Conservation (phyloP, 2,329 filamentous ascomycete species). For the Paecilomyces formosus region DNA sequence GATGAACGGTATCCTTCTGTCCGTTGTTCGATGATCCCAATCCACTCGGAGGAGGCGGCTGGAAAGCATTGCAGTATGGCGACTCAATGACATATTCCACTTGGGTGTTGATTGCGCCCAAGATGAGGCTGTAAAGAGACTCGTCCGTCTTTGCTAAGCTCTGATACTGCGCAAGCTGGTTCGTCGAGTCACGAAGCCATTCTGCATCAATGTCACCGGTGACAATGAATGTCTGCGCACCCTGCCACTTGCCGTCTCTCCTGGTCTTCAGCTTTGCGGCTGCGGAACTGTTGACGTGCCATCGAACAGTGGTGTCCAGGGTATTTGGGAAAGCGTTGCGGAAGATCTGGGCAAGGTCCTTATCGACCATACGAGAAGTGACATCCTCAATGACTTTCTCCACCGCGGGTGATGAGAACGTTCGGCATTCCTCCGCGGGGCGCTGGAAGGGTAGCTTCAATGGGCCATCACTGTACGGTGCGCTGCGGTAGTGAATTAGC, state of each 20-base stretch:
- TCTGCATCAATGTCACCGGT: slow-evolving; percentile 90
- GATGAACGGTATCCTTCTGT: slow-evolving; percentile 78
- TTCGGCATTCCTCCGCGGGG: slow-evolving; percentile 72
- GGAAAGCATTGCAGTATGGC: slow-evolving; percentile 97
- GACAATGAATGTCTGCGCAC: slow-evolving; percentile 85
- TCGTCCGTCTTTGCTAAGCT: slow-evolving; percentile 72
- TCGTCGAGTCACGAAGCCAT: slow-evolving; percentile 87
- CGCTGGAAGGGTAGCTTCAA: slow-evolving; percentile 79
- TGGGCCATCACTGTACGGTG: slow-evolving; percentile 71
- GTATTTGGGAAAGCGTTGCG: slow-evolving; percentile 93
- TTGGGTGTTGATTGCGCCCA: slow-evolving; percentile 94
- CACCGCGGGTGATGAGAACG: slow-evolving; percentile 78
- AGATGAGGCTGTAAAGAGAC: slow-evolving; percentile 68
- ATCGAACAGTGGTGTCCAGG: slow-evolving; percentile 80
- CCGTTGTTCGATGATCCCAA: slow-evolving; percentile 67
- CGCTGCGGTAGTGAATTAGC: slow-evolving; percentile 41
- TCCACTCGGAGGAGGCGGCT: slow-evolving; percentile 79
- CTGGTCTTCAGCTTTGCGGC: slow-evolving; percentile 9
- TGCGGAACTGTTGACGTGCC: slow-evolving; percentile 62
- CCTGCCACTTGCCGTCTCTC: slow-evolving; percentile 62
- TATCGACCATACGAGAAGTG: slow-evolving; percentile 69
- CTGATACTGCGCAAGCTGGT: slow-evolving; percentile 89
- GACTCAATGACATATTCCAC: slow-evolving; percentile 88
- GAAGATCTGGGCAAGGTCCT: slow-evolving; percentile 84
- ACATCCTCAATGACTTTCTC: slow-evolving; percentile 82